phyloP scores from a whole-genome alignment of 208 protist species.

The Sergeia podlipaevii region DNA sequence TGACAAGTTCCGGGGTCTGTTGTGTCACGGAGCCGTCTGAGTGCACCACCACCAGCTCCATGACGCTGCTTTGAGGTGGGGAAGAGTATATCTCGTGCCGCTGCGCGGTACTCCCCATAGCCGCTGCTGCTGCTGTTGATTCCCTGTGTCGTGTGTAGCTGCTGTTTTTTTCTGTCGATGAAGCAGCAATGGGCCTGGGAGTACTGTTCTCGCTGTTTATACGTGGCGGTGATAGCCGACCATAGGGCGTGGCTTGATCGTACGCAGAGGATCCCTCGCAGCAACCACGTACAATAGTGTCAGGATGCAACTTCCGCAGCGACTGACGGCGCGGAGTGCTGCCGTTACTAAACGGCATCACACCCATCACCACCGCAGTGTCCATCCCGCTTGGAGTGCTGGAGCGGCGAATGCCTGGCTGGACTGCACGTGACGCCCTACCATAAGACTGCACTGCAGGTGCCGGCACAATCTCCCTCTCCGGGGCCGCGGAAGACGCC shows the following conservation, averaged over 20 bases:
- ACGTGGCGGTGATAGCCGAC: constrained; percentile 12
- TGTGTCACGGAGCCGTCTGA: no score
- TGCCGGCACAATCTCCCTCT: neutral
- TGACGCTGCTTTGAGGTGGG: no score
- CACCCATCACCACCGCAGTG: constrained; percentile 4
- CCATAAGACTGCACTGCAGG: neutral
- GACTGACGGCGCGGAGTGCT: constrained; percentile 1
- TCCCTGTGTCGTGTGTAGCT: constrained; percentile 10
- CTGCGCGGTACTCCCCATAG: neutral
- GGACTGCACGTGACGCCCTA: constrained; percentile 1
- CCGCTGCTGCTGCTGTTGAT: neutral
- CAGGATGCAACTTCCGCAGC: constrained; percentile 12
- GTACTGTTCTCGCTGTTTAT: no score
- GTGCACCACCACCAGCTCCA: no score
- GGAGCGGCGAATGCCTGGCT: no score
- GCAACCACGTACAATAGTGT: constrained; percentile 13
- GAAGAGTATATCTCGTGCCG: no score
- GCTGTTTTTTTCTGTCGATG: no score
- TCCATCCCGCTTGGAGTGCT: no score
- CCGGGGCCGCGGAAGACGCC: neutral
- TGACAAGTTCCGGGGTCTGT: no score
- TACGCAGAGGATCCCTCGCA: constrained; percentile 13
- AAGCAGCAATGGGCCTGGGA: no score
- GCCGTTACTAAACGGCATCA: constrained; percentile 6
- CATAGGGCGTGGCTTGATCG: constrained; percentile 17